Conservation (phyloP, 1,139 yeast species). For the Entelexis paramagnoliae region DNA sequence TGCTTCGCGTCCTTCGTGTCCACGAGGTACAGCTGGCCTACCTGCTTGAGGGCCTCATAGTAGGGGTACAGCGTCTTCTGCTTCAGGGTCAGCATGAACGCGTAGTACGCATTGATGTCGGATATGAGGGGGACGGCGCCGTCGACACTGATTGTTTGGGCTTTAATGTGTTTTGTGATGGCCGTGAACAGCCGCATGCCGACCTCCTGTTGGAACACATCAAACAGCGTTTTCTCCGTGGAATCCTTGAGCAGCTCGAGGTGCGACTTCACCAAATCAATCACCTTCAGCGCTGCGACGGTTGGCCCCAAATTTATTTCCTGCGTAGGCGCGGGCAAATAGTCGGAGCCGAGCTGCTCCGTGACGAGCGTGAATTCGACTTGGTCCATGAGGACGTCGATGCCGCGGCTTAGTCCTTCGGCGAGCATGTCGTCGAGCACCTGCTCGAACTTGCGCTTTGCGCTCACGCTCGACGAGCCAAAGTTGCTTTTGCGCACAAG, state of each 20-base stretch:
- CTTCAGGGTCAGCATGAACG: constrained; percentile 53
- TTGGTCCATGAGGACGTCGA: constrained; percentile 75
- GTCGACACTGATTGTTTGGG: constrained; percentile 57
- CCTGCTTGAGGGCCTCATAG: constrained; percentile 69
- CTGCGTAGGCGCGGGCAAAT: constrained; percentile 34
- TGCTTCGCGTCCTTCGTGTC: constrained; percentile 70
- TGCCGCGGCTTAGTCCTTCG: constrained; percentile 81
- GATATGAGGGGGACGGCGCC: constrained; percentile 66
- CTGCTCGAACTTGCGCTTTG: constrained; percentile 69
- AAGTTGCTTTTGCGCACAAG: constrained; percentile 67
- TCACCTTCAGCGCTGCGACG: constrained; percentile 53
- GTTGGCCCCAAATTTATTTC: constrained; percentile 50
- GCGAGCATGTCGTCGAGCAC: constrained; percentile 83
- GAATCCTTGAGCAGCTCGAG: constrained; percentile 66
- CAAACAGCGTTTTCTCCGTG: constrained; percentile 79
- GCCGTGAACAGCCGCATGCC: constrained; percentile 76
- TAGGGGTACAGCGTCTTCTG: constrained; percentile 65
- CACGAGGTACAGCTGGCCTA: constrained; percentile 72
- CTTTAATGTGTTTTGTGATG: constrained; percentile 62
- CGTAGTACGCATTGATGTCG: constrained; percentile 59
- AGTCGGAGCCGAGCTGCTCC: constrained; percentile 46
- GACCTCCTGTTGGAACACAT: constrained; percentile 87
- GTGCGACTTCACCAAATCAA: constrained; percentile 58
- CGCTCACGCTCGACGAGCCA: constrained; percentile 66
- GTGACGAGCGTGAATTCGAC: constrained; percentile 47